Evolutionary conservation across 1,284 basidiomycete genomes (phyloP), one percentile per base, ranked within the genome.

Genomic region (Volvariella volvacea): DNA sequence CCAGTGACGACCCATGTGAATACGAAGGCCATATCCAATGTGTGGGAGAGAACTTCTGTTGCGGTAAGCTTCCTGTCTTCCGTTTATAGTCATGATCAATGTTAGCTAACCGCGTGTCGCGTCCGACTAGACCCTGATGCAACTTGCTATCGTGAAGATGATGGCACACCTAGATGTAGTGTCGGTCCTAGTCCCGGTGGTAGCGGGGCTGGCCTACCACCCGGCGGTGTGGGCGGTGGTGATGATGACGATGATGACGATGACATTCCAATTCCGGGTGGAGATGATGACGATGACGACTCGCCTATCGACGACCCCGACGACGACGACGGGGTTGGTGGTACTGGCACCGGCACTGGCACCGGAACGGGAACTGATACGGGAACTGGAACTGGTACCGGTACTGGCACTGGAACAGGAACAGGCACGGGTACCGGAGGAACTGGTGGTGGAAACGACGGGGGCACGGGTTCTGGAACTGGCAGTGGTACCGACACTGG

Each of bases 11-110:
- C 37, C 16, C 37, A 16, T 44, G 43, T 28, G 34, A 20, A 14
- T 44, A 41, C 19, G 37, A 21, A 15, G 43, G 37, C 1, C 22
- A 44, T 16, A n/a, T 20, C 22, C 36, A 14, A 7, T 44, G 43
- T 20, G 16, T 20, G 9, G 37, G 37, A 7, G 34, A 44, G 19
- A 20, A 41, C 30, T 44, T 44, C 22, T 44, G 43, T 21, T 44
- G 43, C 20, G 37, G 43, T 44, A 28, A 14, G 43, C 30, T 16
- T 16, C 4, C 10, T 10, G 8, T 22, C 15, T 40, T 22, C 21
- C 9, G 9, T 40, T 21, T 22, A 20, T 16, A 9, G 39, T 4
- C 39, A 9, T 40, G 10, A 15, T 16, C 16, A 10, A 4, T 4
- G 12, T 4, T 15, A 40, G 21, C n/a, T 19, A 8, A 40, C n/a